Conservation (phyloP, 2,329 filamentous ascomycete species). For the Lachnum nothofagi region DNA sequence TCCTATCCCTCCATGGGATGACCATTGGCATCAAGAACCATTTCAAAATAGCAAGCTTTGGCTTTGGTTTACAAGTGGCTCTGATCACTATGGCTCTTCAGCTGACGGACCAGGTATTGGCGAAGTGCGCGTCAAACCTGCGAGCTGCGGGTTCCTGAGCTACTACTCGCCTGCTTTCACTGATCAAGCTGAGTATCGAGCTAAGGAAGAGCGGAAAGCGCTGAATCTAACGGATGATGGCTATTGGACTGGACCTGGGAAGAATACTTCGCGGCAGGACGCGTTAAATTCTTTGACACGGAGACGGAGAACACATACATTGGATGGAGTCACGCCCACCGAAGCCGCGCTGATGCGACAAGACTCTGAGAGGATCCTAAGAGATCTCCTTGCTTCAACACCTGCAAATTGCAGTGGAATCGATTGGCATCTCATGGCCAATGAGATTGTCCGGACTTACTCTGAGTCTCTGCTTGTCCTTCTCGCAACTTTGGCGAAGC, state of each 20-base stretch:
- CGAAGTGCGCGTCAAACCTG: conserved; percentile 38
- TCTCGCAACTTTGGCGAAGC: conserved; percentile 25
- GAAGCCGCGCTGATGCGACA: conserved; percentile 36
- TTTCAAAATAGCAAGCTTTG: conserved; percentile 38
- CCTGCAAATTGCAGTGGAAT: conserved; percentile 36
- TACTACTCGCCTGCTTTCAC: conserved; percentile 40
- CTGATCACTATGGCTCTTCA: conserved; percentile 40
- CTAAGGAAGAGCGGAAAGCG: conserved; percentile 31
- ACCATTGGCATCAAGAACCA: conserved; percentile 32
- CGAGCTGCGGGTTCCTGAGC: conserved; percentile 41
- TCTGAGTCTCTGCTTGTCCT: conserved; percentile 34
- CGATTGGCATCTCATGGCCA: conserved; percentile 41
- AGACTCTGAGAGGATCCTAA: conserved; percentile 32
- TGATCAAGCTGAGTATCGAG: conserved; percentile 31
- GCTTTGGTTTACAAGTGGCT: conserved; percentile 43
- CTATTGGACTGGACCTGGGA: conserved; percentile 33
- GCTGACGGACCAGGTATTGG: conserved; percentile 37
- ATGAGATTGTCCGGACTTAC: conserved; percentile 40
- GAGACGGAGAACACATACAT: conserved; percentile 36
- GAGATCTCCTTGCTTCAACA: conserved; percentile 20
- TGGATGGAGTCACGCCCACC: conserved; percentile 30
- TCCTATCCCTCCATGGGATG: conserved; percentile 37
- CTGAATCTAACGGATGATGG: conserved; percentile 42
- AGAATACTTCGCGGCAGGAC: conserved; percentile 23
- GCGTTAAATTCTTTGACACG: conserved; percentile 35